Percentiles rank a stretch among this genome's conserved stretches.
These are phyloP conservation scores for Suillus sp. DNA, from an alignment of 768 basidiomycete species.

Conservation along the genomic window DNA sequence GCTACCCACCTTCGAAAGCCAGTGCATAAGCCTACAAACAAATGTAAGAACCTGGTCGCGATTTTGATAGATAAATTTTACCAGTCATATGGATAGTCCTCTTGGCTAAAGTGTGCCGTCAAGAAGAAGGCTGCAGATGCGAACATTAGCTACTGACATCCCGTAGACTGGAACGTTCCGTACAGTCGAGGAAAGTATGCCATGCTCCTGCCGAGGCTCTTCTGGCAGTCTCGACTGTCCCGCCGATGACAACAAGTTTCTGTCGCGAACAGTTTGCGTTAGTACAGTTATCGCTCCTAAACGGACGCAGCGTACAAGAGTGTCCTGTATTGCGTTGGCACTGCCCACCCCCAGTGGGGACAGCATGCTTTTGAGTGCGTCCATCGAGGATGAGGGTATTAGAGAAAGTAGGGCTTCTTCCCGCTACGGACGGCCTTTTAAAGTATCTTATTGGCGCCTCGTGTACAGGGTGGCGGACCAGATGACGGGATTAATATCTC, in stretches of 20 bases:
- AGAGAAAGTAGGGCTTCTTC: conserved; percentile 28
- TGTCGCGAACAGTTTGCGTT: conserved; percentile 29
- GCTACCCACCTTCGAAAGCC: conserved; percentile 72
- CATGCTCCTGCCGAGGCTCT: conserved; percentile 81
- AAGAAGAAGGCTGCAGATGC: conserved; percentile 72
- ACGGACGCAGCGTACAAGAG: conserved; percentile 53
- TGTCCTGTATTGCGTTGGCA: conserved; percentile 74
- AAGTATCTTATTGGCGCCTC: conserved; percentile 35
- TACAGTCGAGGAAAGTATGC: conserved; percentile 90
- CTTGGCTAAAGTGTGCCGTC: conserved; percentile 86
- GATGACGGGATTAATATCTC: conserved; percentile 33
- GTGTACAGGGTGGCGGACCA: conserved; percentile 35
- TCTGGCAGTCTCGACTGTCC: conserved; percentile 84
- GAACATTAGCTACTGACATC: conserved; percentile 14
- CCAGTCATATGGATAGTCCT: conserved; percentile 89
- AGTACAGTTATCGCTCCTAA: neutral
- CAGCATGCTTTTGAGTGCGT: conserved; percentile 67
- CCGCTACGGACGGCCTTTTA: conserved; percentile 42
- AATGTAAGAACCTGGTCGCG: conserved; percentile 14
- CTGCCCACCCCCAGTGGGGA: conserved; percentile 65
- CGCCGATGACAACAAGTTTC: conserved; percentile 91
- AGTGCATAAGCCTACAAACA: conserved; percentile 75
- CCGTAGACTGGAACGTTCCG: conserved; percentile 8
- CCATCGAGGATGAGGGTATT: conserved; percentile 46
- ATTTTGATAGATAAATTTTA: conserved; percentile 32